Evolutionary conservation across 805 yeast species (phyloP), one percentile per base, ranked within the genome.

Genomic region (Myxozyma sirexii): DNA sequence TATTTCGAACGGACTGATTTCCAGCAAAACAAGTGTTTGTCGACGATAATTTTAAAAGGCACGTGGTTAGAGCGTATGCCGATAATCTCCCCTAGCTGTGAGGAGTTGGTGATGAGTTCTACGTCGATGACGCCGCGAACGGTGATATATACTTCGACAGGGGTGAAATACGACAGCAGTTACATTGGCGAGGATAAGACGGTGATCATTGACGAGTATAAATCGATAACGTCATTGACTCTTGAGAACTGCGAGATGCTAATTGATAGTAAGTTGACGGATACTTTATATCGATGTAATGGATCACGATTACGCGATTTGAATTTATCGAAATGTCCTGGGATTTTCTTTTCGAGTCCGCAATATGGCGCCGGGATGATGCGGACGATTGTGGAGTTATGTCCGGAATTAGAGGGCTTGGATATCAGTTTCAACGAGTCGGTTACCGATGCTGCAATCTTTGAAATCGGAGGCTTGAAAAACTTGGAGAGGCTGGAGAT

Each of bases 41-140:
- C 41, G 37, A 26, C 33, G 15, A 37, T 56, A 6, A 33, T 37
- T n/a, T 24, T 56, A 17, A 42, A 38, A 2, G 55, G 55, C 15
- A 33, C 55, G 6, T 56, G 59, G 59, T 33, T 56, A 4, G 59
- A 56, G 35, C 33, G 59, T 17, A 56, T 56, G 59, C 59, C 59
- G 12, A 56, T 24, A 5, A 42, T 56, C n/a, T 35, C 50, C 13
- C 41, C 59, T 8, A 39, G 49, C 2, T 56, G 59, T 33, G 27
- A 17, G 37, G 19, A 29, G 5, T 37, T 56, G 2, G 48, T 24
- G 23, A n/a, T 56, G 55, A 27, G 46, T 6, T n/a, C 23, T 5
- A 56, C 59, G 2, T 41, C 55, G 21, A 43, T 49, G 51, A 49
- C 55, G 2, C 55, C 55, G 0, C 19, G 59, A 7, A 49, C 59